Base-by-base conservation (phyloP, 139 green algal species). In the Ostreobium quekettii region DNA sequence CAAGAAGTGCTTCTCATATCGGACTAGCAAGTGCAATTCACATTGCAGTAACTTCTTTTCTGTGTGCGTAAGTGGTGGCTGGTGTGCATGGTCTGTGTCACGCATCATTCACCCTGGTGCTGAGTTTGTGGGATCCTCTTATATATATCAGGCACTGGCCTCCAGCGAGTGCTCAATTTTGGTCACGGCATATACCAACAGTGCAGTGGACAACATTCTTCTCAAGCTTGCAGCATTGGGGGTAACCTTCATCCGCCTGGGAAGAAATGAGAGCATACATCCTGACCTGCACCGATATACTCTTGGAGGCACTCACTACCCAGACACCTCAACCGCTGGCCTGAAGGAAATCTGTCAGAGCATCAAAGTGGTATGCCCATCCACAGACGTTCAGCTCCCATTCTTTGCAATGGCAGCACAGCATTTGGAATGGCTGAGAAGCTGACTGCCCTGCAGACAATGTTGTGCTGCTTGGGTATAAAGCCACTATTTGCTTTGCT, bases 161-260 rank as follows among this genome's bases (percentile, higher is more conserved):
- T 65, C 48, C 0, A 46, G 66, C 0, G 82, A 86, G 2, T 64
- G 72, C 2, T 73, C 56, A 15, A 81, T 98, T 37, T 82, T 99
- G 61, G 47, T 99, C n/a, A 87, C 85, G 15, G 81, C 85, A 6
- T 95, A 98, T 82, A 99, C 93, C 73, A 96, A 99, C 85, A 92
- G 82, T 56, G 93, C 93, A 0, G 86, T 99, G 26, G 93, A 99
- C 80, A 97, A 98, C 78, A 86, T 99, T 30, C 76, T 96, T 61
- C 61, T 91, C 26, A 91, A 89, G 80, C 81, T 99, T 69, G 38
- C 60, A 1, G 64, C 5, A 38, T 29, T 42, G 3, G 71, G 68
- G 2, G 60, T 88, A 19, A 29, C 71, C 0, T 87, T 95, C 38
- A n/a, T 97, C 62, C 79, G 91, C 0, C 67, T 97, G 30, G 91